Evolutionary conservation across 331 rosid genomes (phyloP).

Genomic region (Quercus tomentella): DNA sequence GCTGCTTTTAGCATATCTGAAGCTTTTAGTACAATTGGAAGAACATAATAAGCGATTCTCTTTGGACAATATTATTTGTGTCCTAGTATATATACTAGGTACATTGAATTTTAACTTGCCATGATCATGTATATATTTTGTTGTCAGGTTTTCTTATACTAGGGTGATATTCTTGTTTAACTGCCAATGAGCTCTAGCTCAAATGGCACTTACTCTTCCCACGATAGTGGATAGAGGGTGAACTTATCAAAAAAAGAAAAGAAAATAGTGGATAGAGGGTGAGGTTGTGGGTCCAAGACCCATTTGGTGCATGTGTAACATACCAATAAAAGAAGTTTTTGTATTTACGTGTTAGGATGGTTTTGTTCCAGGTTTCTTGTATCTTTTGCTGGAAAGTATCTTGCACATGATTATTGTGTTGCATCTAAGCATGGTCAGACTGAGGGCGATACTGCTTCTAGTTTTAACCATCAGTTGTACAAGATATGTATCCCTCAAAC

Average conservation of each 20-base stretch:
- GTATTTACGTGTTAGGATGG: neutral
- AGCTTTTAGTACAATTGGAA: neutral
- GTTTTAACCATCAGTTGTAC: slow-evolving; percentile 57
- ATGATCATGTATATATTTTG: neutral
- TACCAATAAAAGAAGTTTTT: neutral
- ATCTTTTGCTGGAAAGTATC: slow-evolving; percentile 87
- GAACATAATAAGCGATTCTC: neutral
- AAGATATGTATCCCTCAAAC: slow-evolving; percentile 68
- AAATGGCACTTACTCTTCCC: too few species aligned
- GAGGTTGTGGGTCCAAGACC: too few species aligned
- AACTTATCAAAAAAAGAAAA: too few species aligned
- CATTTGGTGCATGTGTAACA: too few species aligned
- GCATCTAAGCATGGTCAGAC: slow-evolving; percentile 46
- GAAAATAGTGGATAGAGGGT: too few species aligned
- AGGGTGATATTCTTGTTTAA: slow-evolving; percentile 14
- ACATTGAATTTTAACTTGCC: neutral
- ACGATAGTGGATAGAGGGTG: too few species aligned
- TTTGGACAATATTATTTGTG: neutral
- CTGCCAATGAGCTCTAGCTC: neutral
- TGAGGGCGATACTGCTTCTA: slow-evolving; percentile 40
- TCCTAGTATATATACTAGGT: neutral
- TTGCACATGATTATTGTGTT: slow-evolving; percentile 40
- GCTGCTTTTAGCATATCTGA: neutral
- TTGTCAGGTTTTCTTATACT: slow-evolving; percentile 4
- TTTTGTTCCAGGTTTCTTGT: slow-evolving; percentile 77